Conservation (phyloP, 176 grass and related monocot genomes). For the Raddia guianensis region DNA sequence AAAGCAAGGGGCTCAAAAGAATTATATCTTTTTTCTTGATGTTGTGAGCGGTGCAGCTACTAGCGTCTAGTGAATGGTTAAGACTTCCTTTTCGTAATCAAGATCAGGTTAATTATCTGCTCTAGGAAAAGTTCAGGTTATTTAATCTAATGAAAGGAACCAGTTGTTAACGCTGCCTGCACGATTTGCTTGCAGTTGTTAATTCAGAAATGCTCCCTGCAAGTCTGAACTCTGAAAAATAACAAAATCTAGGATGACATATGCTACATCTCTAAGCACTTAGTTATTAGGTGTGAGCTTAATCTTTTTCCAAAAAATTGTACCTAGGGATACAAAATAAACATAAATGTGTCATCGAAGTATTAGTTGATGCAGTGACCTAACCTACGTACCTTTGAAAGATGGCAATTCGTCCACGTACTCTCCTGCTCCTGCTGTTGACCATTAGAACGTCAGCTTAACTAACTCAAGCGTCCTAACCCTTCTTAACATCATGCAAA, state of each 20-base stretch:
- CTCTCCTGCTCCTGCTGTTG: background rate
- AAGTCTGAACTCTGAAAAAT: background rate
- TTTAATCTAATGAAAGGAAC: slow-evolving; percentile 5
- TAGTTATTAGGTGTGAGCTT: background rate
- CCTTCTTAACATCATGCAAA: background rate
- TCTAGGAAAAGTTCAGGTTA: background rate
- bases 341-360: background rate
- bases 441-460: background rate
- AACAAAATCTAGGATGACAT: background rate
- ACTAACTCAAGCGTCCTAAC: background rate
- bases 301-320: background rate
- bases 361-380: slow-evolving; percentile 11
- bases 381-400: background rate
- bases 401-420: background rate
- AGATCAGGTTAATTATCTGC: background rate
- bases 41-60: background rate
- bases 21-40: background rate
- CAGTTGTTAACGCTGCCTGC: slow-evolving; percentile 31
- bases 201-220: background rate
- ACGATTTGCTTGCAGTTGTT: slow-evolving; percentile 20
- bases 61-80: background rate
- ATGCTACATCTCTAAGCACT: background rate
- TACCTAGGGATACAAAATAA: background rate
- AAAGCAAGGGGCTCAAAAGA: background rate
- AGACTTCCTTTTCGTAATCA: background rate